Percentiles rank a stretch among this genome's conserved stretches.
Evolutionary conservation across 441 rosid species (phyloP).

Genomic region (Erysimum cheiri): DNA sequence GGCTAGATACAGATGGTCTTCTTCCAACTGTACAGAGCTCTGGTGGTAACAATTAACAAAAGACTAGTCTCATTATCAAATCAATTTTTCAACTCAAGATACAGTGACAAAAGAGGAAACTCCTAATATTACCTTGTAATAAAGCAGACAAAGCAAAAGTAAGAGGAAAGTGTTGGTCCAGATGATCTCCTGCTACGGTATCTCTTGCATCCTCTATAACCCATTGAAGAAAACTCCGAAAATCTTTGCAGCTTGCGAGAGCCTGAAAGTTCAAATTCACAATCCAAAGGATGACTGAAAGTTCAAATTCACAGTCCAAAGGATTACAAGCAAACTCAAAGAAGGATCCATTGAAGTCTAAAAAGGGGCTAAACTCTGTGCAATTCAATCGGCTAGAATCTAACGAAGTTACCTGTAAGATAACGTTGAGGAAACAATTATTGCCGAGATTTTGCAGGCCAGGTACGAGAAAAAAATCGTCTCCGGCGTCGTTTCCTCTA

Average conservation of each 20-base stretch:
- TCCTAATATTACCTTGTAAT: conserved; percentile 54
- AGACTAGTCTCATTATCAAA: neutral
- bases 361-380: too few relatives aligned
- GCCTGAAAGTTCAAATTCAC: conserved; percentile 72
- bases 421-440: conserved; percentile 84
- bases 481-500: conserved; percentile 24
- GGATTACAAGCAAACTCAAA: neutral
- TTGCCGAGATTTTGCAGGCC: conserved; percentile 86
- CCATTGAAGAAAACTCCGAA: conserved; percentile 64
- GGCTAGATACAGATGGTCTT: conserved; percentile 58
- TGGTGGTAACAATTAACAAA: conserved; percentile 39
- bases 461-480: conserved; percentile 56
- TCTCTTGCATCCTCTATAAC: conserved; percentile 57
- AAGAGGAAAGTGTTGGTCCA: conserved; percentile 63
- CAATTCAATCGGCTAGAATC: neutral
- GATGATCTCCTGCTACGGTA: conserved; percentile 44
- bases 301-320: conserved; percentile 56
- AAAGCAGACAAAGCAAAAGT: conserved; percentile 65
- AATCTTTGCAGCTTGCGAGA: conserved; percentile 76
- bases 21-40: conserved; percentile 54
- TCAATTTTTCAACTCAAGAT: neutral
- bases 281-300: conserved; percentile 54
- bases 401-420: conserved; percentile 61
- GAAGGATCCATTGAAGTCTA: neutral
- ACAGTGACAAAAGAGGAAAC: neutral